Conservation (phyloP, 2,329 filamentous ascomycete genomes). For the Dothideomycetes sp. region DNA sequence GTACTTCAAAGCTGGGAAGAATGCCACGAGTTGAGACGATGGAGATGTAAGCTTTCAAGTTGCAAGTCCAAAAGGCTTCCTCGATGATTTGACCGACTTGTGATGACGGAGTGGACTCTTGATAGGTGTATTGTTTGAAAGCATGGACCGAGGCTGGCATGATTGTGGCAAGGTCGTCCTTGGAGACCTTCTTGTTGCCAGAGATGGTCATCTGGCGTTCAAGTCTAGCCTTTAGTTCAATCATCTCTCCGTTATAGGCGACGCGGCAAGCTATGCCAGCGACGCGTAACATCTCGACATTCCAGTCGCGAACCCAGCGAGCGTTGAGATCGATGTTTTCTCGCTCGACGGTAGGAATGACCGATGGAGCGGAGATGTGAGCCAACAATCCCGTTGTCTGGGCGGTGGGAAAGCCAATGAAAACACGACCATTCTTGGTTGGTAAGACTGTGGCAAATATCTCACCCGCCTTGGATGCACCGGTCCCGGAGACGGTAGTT, state of each 20-base stretch:
- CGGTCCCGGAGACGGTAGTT: conserved; percentile 36
- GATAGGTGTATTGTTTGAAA: conserved; percentile 77
- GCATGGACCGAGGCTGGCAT: conserved; percentile 73
- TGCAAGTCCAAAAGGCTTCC: conserved; percentile 92
- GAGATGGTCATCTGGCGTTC: conserved; percentile 25
- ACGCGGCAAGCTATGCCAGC: conserved; percentile 84
- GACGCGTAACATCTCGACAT: conserved; percentile 81
- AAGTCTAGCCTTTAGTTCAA: conserved; percentile 49
- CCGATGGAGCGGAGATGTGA: conserved; percentile 88
- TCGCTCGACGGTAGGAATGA: conserved; percentile 94
- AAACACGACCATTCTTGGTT: conserved; percentile 79
- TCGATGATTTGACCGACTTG: conserved; percentile 80
- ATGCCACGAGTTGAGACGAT: conserved; percentile 82
- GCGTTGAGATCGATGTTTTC: conserved; percentile 96
- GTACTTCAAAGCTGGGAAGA: conserved; percentile 70
- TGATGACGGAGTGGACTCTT: conserved; percentile 78
- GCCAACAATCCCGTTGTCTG: conserved; percentile 91
- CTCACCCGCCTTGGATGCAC: conserved; percentile 51
- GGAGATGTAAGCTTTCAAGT: conserved; percentile 70
- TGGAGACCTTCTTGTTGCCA: conserved; percentile 38
- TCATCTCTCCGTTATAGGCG: conserved; percentile 82
- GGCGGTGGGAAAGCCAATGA: conserved; percentile 95
- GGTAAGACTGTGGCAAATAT: conserved; percentile 87
- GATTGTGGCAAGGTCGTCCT: conserved; percentile 54
- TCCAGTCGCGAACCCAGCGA: conserved; percentile 90